Base-by-base conservation (phyloP, 768 basidiomycete genomes). In the Coprinellus aureogranulatus region DNA sequence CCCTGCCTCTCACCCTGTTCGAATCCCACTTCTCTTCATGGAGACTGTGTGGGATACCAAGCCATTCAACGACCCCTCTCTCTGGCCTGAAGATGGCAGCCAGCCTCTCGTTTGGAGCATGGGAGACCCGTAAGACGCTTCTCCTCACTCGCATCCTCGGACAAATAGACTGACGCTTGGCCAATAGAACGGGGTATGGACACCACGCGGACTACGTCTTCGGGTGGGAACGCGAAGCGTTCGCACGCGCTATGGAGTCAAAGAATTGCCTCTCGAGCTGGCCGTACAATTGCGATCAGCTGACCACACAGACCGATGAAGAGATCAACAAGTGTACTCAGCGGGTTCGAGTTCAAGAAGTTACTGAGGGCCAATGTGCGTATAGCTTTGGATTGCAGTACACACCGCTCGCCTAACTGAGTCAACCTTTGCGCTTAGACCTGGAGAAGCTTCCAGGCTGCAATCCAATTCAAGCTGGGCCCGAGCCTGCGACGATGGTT, bases 21-120 rank as follows among this genome's bases (percentile, higher is more conserved):
- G 60, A 4, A 18, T 57, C 25, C 60, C 60, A 23, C 46, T 61
- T 23, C 49, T 61, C 31, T 61, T 61, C 52, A 53, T 58, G 39
- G 60, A 61, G 46, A 61, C 53, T 12, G 52, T 61, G 2, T 61
- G 60, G 60, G 60, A 61, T 27, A 61, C 60, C 2, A 51, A 57
- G 22, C 41, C 25, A 6, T 61, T 61, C 53, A 61, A 60, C 39
- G 27, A 30, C 18, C 12, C 28, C 3, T 27, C 28, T 4, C 28
- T 58, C 16, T 58, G 57, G 57, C 57, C 57, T 11, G 27, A 16
- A 12, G 60, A 61, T 27, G 60, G 60, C 4, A 54, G 27, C 20
- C 60, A 61, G 46, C 60, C 60, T 16, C 41, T 61, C 47, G 51
- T 61, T 4, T 60, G 57, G 34, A 60, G 59, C 46, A 62, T 62